A percentile compares a stretch with the other conserved stretches of the same genome.
Evolutionary conservation across 768 basidiomycete genomes (phyloP).

Genomic region (Tylopilus intermedius): DNA sequence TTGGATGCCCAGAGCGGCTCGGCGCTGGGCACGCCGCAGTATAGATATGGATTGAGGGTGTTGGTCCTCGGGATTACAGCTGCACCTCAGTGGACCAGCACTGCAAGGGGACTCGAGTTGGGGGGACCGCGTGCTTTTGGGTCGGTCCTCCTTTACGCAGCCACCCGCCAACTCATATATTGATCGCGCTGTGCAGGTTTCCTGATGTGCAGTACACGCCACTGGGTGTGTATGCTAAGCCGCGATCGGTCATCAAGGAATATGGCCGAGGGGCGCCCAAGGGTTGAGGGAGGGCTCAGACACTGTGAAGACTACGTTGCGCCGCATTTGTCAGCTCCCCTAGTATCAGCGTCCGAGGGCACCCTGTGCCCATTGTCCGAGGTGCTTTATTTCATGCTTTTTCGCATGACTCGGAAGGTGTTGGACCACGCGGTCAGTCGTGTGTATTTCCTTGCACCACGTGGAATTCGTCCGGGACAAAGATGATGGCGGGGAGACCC

Average conservation of each 20-base stretch:
- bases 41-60: conserved; percentile 56
- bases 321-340: background rate
- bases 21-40: conserved; percentile 60
- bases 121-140: conserved; percentile 55
- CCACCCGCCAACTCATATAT: background rate
- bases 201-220: conserved; percentile 33
- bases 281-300: background rate
- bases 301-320: no score
- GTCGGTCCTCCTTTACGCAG: conserved; percentile 24
- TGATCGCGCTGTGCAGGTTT: conserved; percentile 21
- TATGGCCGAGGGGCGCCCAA: conserved; percentile 19
- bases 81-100: conserved; percentile 52
- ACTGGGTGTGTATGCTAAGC: conserved; percentile 38
- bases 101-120: conserved; percentile 42
- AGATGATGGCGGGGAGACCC: background rate
- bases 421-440: background rate
- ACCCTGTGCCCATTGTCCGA: conserved; percentile 4
- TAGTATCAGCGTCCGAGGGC: background rate
- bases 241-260: conserved; percentile 45
- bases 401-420: background rate
- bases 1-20: conserved; percentile 59
- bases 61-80: conserved; percentile 45
- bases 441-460: background rate
- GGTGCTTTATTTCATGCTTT: background rate
- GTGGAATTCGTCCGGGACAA: background rate